Evolutionary conservation across 441 rosid genomes (phyloP), one percentile per base, ranked within the genome.

Genomic region (Raphanus hybrid): DNA sequence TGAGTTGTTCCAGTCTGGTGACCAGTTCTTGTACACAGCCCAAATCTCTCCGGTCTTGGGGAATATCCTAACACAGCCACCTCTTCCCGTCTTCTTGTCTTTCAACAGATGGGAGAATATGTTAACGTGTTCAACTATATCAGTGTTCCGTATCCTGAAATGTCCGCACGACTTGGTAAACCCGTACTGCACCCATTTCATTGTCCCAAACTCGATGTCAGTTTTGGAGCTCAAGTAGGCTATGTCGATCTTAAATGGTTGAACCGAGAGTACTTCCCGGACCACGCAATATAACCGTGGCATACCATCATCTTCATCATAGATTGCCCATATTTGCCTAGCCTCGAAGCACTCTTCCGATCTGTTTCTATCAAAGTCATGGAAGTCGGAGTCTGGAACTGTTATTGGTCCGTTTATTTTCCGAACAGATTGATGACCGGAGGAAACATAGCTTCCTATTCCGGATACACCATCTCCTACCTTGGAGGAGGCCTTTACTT

Each of bases 291-390:
- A 96, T 70, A 96, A 75, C 57, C 99, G 94, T 72, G 99, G 99
- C 99, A 96, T 96, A 35, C 98, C 99, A 41, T 96, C 99, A 50
- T 93, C 99, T 82, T 95, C 99, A 52, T 95, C 99, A 75, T 96
- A 96, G 23, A 93, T 75, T 41, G 99, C 99, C 99, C 99, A 96
- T 84, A 96, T 90, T 73, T 96, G 98, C 86, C 93, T 93, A n/a
- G 98, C 95, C 82, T 89, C 82, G 81, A 96, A 96, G 89, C 94
- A 86, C 75, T 92, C 97, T 84, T 96, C 99, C 3, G 94, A 84
- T 81, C 99, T 86, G 80, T 90, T 95, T 70, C 87, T 89, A 83
- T 96, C 99, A 60, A 96, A 96, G 78, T 95, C 97, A 82, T 93
- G 99, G 85, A 94, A 94, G 77, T 94, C 99, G 0, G 97, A 85